A percentile compares a stretch with the other conserved stretches of the same genome.
Conservation (phyloP, 257 asterid species). For the Solanum stenotomum region DNA sequence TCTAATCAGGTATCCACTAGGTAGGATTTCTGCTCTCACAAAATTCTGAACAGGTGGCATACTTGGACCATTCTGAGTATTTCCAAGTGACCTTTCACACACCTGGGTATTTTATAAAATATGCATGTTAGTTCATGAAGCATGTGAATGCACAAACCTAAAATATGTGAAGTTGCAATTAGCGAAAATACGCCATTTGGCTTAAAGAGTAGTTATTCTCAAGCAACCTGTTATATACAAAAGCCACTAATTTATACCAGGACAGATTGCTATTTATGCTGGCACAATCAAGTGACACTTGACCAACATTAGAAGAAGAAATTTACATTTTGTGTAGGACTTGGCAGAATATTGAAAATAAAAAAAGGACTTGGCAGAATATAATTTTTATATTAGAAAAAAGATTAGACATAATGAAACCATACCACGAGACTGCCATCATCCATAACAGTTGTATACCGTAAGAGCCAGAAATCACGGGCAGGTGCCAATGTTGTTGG, state of each 20-base stretch:
- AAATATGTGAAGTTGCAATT: not conserved
- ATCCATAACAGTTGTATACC: conserved; percentile 77
- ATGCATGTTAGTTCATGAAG: not conserved
- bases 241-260: not conserved
- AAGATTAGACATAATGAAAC: not conserved
- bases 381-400: not conserved
- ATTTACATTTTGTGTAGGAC: not conserved
- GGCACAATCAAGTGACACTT: not conserved
- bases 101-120: conserved; percentile 30
- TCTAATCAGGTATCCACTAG: conserved; percentile 83
- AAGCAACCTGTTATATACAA: not conserved
- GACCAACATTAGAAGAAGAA: not conserved
- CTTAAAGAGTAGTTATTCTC: not conserved
- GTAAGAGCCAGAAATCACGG: conserved; percentile 86
- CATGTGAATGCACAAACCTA: not conserved
- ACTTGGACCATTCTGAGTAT: conserved; percentile 79
- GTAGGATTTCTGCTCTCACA: conserved; percentile 80
- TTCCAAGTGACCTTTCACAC: conserved; percentile 78
- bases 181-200: not conserved
- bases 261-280: not conserved
- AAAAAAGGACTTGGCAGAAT: not conserved
- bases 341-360: not conserved
- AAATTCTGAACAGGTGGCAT: conserved; percentile 82
- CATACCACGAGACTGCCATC: conserved; percentile 89
- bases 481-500: conserved; percentile 93